Base-by-base conservation (phyloP, 352 stramenopile species). In the Phytophthora idaei region DNA sequence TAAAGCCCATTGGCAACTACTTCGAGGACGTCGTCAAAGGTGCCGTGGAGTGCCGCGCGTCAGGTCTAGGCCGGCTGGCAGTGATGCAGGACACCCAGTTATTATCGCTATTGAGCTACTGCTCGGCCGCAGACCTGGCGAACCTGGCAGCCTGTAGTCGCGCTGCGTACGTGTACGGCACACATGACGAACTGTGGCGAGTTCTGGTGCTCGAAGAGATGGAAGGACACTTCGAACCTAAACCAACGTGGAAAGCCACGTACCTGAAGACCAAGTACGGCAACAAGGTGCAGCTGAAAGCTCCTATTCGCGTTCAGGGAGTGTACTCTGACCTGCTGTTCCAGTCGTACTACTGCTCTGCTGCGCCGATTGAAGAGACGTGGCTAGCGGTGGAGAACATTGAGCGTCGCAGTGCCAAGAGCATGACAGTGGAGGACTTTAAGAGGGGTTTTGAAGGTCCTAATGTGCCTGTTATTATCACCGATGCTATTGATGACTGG, bases 291-390 rank as follows among this genome's bases (percentile, higher is more conserved):
- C 32, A 57, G 42, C 1, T 53, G 3, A 12, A 42, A 10, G 55
- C 39, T 10, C 78, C 76, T 9, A 76, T 95, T 34, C 61, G 51
- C 27, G 76, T 95, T 10, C 44, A 77, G 15, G 85, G 85, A 8
- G 80, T 97, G 54, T 97, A 95, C 69, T 95, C 85, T n/a, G 89
- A 97, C 50, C 51, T 94, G 54, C 72, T 96, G 17, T 97, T 96
- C 72, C 88, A 94, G 69, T 84, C 88, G 48, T 95, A 91, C 71
- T 93, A 92, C 67, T 95, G 87, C 48, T 81, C 83, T 1, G 70
- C 73, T 2, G 73, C 81, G 21, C 85, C 83, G 7, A 88, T 91
- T 37, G 69, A 89, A 51, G 53, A 75, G n/a, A 71, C 71, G 10
- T 96, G 88, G 89, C 11, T 94, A 3, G 73, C 57, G 3, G 72